These are phyloP conservation scores for Pisolithus microcarpus DNA, from an alignment of 768 basidiomycete genomes.

Conservation along the genomic window DNA sequence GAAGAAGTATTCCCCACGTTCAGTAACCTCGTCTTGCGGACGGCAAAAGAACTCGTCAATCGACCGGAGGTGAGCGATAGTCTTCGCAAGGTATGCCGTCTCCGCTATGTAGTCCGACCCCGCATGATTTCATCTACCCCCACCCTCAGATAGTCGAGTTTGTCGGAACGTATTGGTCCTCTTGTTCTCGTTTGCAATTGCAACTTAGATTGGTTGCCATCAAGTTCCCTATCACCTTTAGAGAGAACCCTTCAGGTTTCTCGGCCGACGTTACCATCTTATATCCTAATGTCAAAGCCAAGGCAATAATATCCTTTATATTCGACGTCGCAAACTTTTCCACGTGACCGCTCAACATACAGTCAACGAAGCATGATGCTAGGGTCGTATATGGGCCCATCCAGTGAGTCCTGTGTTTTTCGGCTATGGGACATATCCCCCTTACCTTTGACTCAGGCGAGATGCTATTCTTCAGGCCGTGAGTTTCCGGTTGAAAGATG, in stretches of 20 bases:
- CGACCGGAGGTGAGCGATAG: slow-evolving; percentile 29
- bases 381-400: slow-evolving; percentile 57
- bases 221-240: slow-evolving; percentile 54
- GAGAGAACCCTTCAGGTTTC: slow-evolving; percentile 38
- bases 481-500: slow-evolving; percentile 47
- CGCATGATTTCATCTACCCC: not conserved
- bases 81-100: slow-evolving; percentile 43
- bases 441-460: slow-evolving; percentile 26
- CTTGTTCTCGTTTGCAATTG: slow-evolving; percentile 61
- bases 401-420: slow-evolving; percentile 42
- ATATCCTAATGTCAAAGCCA: slow-evolving; percentile 49
- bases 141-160: slow-evolving; percentile 49
- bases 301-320: slow-evolving; percentile 58
- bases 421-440: not conserved
- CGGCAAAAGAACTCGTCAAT: slow-evolving; percentile 41
- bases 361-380: slow-evolving; percentile 47
- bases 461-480: slow-evolving; percentile 47
- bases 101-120: not conserved
- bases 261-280: slow-evolving; percentile 49
- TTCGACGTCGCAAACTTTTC: slow-evolving; percentile 50
- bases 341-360: slow-evolving; percentile 59
- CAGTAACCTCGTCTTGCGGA: slow-evolving; percentile 44
- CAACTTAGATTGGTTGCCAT: slow-evolving; percentile 64
- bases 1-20: slow-evolving; percentile 61
- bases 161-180: slow-evolving; percentile 68